These are phyloP conservation scores for Camelina neglecta DNA, from an alignment of 345 rosid genomes.

Conservation along the genomic window DNA sequence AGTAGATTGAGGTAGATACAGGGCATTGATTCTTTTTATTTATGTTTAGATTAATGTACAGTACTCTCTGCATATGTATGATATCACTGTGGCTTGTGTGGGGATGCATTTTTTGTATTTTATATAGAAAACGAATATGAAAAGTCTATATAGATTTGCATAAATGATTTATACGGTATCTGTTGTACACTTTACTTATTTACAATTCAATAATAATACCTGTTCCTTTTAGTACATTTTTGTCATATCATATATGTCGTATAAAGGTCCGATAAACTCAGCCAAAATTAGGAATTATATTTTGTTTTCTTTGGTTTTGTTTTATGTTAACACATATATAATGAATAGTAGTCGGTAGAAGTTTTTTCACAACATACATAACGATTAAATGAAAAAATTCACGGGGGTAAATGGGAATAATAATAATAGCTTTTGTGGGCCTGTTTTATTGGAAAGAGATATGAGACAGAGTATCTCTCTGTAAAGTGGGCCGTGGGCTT, in stretches of 20 bases:
- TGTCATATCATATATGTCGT: constrained; percentile 43
- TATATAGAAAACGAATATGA: not conserved
- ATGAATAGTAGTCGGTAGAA: constrained; percentile 8
- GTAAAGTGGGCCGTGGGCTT: constrained; percentile 55
- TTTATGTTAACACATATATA: constrained; percentile 17
- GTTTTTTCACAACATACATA: not conserved
- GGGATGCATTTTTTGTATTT: not conserved
- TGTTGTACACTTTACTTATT: constrained; percentile 23
- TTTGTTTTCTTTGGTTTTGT: constrained; percentile 12
- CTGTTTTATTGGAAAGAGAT: constrained; percentile 28
- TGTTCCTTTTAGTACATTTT: constrained; percentile 31
- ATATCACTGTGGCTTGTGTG: constrained; percentile 20
- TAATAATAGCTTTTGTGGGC: constrained; percentile 39
- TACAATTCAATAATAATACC: constrained; percentile 30
- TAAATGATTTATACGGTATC: constrained; percentile 8
- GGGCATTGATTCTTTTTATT: constrained; percentile 25
- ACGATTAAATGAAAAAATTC: not conserved
- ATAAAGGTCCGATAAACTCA: constrained; percentile 24
- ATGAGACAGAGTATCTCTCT: constrained; percentile 32
- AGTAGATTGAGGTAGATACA: constrained; percentile 33
- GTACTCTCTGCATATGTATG: constrained; percentile 4
- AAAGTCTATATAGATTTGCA: not conserved
- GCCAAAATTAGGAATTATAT: constrained; percentile 15
- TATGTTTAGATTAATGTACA: constrained; percentile 25
- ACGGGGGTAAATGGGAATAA: constrained; percentile 28